Conservation (phyloP, 2,329 filamentous ascomycete genomes). For the Delphinella strobiligena region DNA sequence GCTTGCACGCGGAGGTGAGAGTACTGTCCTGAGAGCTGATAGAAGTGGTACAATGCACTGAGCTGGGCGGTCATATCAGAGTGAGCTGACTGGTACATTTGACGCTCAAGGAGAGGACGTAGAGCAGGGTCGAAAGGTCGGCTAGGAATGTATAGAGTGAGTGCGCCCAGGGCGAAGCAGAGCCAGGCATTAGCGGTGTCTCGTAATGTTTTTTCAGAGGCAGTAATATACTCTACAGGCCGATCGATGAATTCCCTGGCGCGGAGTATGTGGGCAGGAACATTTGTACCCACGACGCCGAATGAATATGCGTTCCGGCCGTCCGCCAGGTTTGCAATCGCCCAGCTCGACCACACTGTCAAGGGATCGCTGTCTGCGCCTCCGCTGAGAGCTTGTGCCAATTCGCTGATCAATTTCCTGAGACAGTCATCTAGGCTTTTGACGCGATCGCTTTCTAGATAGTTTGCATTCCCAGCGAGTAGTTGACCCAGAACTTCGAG, state of each 20-base stretch:
- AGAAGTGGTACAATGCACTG: conserved; percentile 51
- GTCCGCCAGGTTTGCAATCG: not conserved
- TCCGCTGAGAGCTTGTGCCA: not conserved
- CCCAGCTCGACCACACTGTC: not conserved
- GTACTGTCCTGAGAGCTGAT: conserved; percentile 56
- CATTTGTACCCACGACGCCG: not conserved
- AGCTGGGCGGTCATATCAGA: conserved; percentile 45
- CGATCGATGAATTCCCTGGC: not conserved
- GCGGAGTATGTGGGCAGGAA: not conserved
- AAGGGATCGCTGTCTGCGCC: not conserved
- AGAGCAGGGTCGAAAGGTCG: conserved; percentile 71
- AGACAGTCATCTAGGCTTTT: conserved; percentile 20
- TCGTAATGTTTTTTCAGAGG: not conserved
- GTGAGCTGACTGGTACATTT: conserved; percentile 46
- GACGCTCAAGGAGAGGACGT: conserved; percentile 49
- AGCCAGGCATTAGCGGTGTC: conserved; percentile 47
- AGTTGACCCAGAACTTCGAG: conserved; percentile 25
- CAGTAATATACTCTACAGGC: not conserved
- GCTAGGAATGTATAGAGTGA: conserved; percentile 76
- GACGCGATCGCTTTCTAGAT: conserved; percentile 21
- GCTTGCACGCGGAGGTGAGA: conserved; percentile 55
- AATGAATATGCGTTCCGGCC: not conserved
- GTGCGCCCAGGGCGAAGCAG: conserved; percentile 58
- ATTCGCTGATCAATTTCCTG: conserved; percentile 8
- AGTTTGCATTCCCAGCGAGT: conserved; percentile 21